Percentiles rank a stretch among this genome's conserved stretches.
Evolutionary conservation across 257 asterid species (phyloP).

Genomic region (Dorcoceras hygrometricum): DNA sequence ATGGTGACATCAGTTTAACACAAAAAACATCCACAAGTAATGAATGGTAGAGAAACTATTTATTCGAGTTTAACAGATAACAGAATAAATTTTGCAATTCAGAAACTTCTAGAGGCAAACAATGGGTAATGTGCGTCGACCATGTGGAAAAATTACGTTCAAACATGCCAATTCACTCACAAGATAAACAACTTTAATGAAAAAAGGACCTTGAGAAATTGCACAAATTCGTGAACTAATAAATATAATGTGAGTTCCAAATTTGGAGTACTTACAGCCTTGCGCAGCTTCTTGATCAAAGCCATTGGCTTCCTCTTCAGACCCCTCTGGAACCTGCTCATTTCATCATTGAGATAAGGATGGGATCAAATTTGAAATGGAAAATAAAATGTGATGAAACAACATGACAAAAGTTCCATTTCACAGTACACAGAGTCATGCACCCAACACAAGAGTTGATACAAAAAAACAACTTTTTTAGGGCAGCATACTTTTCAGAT

Average conservation of each 20-base stretch:
- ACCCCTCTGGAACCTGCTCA: conserved; percentile 34
- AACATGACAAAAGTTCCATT: not conserved
- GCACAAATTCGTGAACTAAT: not conserved
- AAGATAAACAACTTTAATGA: not conserved
- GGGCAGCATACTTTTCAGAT: not conserved
- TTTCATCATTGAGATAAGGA: not conserved
- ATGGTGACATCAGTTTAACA: conserved; percentile 17
- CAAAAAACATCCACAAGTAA: not conserved
- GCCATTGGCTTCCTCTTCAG: conserved; percentile 47
- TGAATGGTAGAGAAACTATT: not conserved
- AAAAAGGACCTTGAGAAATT: not conserved
- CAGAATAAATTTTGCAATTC: not conserved
- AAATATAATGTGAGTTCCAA: too few relatives aligned
- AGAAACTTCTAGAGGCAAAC: not conserved
- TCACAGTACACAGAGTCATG: not conserved
- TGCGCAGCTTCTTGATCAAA: conserved; percentile 43
- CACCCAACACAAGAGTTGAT: not conserved
- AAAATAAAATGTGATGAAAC: too few relatives aligned
- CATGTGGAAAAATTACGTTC: not conserved
- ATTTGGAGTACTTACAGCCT: conserved; percentile 28
- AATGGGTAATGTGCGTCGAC: not conserved
- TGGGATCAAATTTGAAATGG: not conserved
- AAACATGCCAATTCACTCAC: not conserved
- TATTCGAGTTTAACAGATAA: not conserved
- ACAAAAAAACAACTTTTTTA: not conserved